Conservation (phyloP, 169 alveolate species). For the Amoebophrya sp. region DNA sequence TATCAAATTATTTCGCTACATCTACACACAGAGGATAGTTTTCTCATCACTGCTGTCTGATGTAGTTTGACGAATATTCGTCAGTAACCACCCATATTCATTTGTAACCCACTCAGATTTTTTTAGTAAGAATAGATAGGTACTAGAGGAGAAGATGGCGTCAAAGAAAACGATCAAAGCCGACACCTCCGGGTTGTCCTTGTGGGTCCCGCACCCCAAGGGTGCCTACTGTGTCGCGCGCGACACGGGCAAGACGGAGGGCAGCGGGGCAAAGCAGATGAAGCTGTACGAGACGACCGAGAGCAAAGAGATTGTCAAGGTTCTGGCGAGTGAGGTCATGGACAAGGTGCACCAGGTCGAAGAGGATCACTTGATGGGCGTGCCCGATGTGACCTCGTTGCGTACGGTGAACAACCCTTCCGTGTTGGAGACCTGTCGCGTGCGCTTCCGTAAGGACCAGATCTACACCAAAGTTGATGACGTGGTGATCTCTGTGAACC, state of each 20-base stretch:
- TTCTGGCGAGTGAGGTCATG: too few species aligned
- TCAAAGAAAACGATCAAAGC: too few species aligned
- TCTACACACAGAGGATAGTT: too few species aligned
- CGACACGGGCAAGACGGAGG: background rate
- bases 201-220: background rate
- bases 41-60: too few species aligned
- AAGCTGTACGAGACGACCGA: background rate
- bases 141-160: too few species aligned
- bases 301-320: background rate
- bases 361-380: constrained; percentile 18
- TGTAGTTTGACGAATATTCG: too few species aligned
- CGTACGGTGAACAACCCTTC: background rate
- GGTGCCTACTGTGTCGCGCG: background rate
- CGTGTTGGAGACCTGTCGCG: background rate
- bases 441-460: background rate
- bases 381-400: background rate
- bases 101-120: too few species aligned
- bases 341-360: background rate
- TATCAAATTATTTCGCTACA: too few species aligned
- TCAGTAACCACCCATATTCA: too few species aligned
- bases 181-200: background rate
- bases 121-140: too few species aligned
- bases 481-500: constrained; percentile 5
- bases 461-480: constrained; percentile 1
- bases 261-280: background rate